Base-by-base conservation (phyloP, 306 rosid species). In the Gastrolobium bilobum region DNA sequence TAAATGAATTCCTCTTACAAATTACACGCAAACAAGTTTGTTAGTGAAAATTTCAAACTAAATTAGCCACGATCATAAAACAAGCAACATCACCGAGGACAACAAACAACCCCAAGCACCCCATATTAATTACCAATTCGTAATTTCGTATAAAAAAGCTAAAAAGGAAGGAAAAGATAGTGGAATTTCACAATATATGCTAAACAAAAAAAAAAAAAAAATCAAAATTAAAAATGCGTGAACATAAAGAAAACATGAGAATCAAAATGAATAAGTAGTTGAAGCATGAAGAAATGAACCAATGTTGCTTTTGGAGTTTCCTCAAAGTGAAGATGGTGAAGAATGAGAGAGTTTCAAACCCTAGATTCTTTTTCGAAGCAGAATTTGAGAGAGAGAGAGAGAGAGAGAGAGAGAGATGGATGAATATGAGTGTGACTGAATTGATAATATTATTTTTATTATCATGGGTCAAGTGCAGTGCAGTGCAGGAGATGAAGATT, bases 321-420 rank as follows among this genome's bases (percentile, higher is more conserved):
- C 50, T 14, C 10, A 2, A 0, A 20, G 61, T 50, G 34, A 15
- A 38, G 71, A 44, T 3, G 73, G 79, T 7, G 82, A 76, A 78
- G 86, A 81, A 80, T 83, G 86, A 83, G 81, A 14, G 81, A 43
- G 81, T 39, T 67, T 68, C 44, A 77, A 89, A 84, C 91, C 91
- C 93, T 87, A 90, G 90, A 87, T 81, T 85, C 80, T 79, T 43
- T 43, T 42, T 20, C 6, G 59, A 51, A 75, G 65, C 72, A 64
- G 30, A 63, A 47, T 52, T 31, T 54, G 54, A 15, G 56, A 67
- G 6, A 68, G 74, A 46, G 43, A 35, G 10, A 50, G 80, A 66
- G 64, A 78, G 77, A 31, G 66, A 39, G 3, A 54, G n/a, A 20
- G 26, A 20, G 50, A 79, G 34, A 66, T 20, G 52, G 42, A 37